Evolutionary conservation across 2,329 filamentous ascomycete genomes (phyloP).

Genomic region (Ascochyta viciae-villosae): DNA sequence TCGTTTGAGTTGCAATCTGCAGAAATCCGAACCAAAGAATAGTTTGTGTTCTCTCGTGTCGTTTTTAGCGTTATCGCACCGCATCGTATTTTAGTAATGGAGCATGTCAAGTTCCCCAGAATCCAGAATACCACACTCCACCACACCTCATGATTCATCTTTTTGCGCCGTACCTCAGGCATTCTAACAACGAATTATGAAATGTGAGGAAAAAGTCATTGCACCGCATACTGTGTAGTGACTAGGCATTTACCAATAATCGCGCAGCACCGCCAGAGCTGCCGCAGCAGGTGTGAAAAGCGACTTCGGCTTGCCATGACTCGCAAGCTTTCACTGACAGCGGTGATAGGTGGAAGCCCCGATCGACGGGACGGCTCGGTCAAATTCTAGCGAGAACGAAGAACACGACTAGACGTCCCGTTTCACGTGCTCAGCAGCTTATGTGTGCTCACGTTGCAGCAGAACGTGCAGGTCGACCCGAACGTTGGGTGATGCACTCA

Average conservation of each 20-base stretch:
- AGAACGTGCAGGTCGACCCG: not conserved
- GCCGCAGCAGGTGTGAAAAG: not conserved
- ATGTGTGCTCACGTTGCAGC: not conserved
- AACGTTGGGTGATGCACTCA: constrained; percentile 4
- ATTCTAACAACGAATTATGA: not conserved
- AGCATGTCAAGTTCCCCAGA: not conserved
- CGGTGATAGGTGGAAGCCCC: constrained; percentile 10
- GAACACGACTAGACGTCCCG: not conserved
- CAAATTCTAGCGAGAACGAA: constrained; percentile 12
- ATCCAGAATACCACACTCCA: not conserved
- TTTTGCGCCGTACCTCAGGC: not conserved
- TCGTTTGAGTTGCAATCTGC: constrained; percentile 33
- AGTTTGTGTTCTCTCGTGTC: not conserved
- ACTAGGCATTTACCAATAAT: not conserved
- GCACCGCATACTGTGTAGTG: not conserved
- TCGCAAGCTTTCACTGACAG: constrained; percentile 13
- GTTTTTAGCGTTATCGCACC: not conserved
- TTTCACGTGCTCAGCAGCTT: not conserved
- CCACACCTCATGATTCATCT: not conserved
- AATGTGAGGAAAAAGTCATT: constrained; percentile 5
- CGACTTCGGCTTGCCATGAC: constrained; percentile 12
- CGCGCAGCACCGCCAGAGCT: not conserved
- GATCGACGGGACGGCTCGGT: constrained; percentile 14
- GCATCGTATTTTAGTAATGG: constrained; percentile 1
- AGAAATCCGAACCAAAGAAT: constrained; percentile 19